phyloP scores from a whole-genome alignment of 108 stramenopile species.

The Mediolabrus comicus region DNA sequence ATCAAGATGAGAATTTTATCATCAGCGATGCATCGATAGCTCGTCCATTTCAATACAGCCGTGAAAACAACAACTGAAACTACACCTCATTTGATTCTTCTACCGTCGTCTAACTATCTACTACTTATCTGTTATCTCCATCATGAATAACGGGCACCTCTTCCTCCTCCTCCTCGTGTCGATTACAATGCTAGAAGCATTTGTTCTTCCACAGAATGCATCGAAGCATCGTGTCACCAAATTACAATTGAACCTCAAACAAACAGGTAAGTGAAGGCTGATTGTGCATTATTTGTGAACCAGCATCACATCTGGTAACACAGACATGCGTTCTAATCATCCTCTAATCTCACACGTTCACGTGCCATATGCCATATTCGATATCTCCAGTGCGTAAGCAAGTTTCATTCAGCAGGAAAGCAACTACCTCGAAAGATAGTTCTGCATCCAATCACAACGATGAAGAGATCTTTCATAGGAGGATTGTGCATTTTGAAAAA shows the following conservation, averaged over 20 bases:
- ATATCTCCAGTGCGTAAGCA: neutral
- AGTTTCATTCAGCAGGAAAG: neutral
- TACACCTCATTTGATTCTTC: too few species aligned
- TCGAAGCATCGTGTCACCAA: neutral
- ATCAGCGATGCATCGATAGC: too few species aligned
- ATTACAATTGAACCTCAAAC: neutral
- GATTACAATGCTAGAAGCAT: too few species aligned
- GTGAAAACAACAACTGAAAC: too few species aligned
- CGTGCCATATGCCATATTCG: too few species aligned
- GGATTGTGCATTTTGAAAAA: conserved; percentile 1
- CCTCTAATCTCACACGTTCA: neutral
- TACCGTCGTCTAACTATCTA: too few species aligned
- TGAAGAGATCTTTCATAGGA: neutral
- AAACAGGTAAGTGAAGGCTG: neutral
- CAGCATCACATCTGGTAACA: neutral
- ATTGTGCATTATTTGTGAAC: neutral
- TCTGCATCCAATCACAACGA: neutral
- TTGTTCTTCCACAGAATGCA: neutral
- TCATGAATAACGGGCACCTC: too few species aligned
- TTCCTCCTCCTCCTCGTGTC: too few species aligned
- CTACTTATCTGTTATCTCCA: neutral
- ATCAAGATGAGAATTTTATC: too few species aligned
- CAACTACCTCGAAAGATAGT: neutral
- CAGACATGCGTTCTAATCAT: neutral
- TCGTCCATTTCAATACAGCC: too few species aligned